Conservation (phyloP, 2,329 filamentous ascomycete genomes). For the Xylariaceae sp. region DNA sequence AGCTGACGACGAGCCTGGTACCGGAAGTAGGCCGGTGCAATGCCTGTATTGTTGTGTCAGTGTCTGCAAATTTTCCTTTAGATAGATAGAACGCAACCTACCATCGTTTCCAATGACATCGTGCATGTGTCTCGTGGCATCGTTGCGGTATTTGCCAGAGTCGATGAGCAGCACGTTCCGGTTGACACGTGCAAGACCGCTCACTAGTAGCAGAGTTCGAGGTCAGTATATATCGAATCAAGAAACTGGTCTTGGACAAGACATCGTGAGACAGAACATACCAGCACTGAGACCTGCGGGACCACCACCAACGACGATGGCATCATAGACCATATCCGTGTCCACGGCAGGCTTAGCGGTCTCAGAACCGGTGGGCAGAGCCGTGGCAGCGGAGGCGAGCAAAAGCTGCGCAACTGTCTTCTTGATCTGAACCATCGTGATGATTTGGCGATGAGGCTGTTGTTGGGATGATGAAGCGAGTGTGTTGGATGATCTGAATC, state of each 20-base stretch:
- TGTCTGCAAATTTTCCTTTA: neutral
- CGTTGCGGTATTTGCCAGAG: conserved; percentile 54
- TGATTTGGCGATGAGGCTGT: neutral
- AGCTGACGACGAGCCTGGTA: conserved; percentile 49
- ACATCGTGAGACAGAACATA: neutral
- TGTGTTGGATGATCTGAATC: neutral
- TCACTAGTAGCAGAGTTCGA: conserved; percentile 35
- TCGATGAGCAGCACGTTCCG: conserved; percentile 53
- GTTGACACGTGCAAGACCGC: conserved; percentile 54
- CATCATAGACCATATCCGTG: conserved; percentile 14
- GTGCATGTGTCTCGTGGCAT: conserved; percentile 52
- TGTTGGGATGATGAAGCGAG: neutral
- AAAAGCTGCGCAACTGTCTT: conserved; percentile 12
- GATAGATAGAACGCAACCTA: conserved; percentile 23
- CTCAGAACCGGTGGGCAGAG: conserved; percentile 9
- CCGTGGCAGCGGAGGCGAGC: conserved; percentile 10
- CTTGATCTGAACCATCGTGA: conserved; percentile 19
- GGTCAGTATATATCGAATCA: conserved; percentile 2
- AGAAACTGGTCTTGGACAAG: neutral
- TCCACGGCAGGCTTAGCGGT: neutral
- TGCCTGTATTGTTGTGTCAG: conserved; percentile 36
- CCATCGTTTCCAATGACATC: conserved; percentile 57
- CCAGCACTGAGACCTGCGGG: conserved; percentile 18
- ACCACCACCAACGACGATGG: conserved; percentile 17
- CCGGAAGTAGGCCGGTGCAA: conserved; percentile 51